A percentile compares a stretch with the other conserved stretches of the same genome.
Conservation (phyloP, 2,329 filamentous ascomycete species). For the Acarospora socialis region DNA sequence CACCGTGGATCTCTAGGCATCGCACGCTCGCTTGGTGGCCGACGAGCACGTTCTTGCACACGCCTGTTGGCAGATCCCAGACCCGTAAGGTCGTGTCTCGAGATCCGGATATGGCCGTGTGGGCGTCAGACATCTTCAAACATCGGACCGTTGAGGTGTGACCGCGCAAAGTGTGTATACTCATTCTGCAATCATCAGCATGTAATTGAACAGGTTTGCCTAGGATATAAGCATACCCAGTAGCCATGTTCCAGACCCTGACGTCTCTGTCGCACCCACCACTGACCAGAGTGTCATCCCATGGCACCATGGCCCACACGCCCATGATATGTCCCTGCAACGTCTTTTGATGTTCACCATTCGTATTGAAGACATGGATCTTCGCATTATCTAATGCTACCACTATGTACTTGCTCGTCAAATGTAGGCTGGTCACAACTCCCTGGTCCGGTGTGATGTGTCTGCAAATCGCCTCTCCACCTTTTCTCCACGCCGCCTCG, state of each 20-base stretch:
- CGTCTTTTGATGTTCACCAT: constrained; percentile 76
- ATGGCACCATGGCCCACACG: constrained; percentile 98
- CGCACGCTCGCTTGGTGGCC: constrained; percentile 92
- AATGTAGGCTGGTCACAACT: constrained; percentile 86
- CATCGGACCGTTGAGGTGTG: constrained; percentile 95
- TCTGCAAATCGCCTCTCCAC: constrained; percentile 66
- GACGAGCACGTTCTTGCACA: constrained; percentile 81
- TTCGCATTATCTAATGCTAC: constrained; percentile 95
- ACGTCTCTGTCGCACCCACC: constrained; percentile 95
- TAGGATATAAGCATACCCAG: constrained; percentile 49
- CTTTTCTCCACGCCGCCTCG: constrained; percentile 89
- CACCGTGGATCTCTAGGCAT: constrained; percentile 89
- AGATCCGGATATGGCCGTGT: constrained; percentile 91
- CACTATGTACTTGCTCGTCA: constrained; percentile 93
- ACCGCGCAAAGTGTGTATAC: constrained; percentile 71
- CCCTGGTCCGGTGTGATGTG: constrained; percentile 95
- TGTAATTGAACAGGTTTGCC: constrained; percentile 9
- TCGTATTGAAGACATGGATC: constrained; percentile 93
- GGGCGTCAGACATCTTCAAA: constrained; percentile 90
- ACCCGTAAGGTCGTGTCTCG: constrained; percentile 87
- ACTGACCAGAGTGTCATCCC: constrained; percentile 88
- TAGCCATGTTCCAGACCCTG: constrained; percentile 88
- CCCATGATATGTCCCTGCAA: constrained; percentile 96
- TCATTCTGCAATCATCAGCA: constrained; percentile 37
- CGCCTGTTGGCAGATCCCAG: constrained; percentile 81